phyloP scores from a whole-genome alignment of 2,329 filamentous ascomycete genomes.

The Exophiala sp. region DNA sequence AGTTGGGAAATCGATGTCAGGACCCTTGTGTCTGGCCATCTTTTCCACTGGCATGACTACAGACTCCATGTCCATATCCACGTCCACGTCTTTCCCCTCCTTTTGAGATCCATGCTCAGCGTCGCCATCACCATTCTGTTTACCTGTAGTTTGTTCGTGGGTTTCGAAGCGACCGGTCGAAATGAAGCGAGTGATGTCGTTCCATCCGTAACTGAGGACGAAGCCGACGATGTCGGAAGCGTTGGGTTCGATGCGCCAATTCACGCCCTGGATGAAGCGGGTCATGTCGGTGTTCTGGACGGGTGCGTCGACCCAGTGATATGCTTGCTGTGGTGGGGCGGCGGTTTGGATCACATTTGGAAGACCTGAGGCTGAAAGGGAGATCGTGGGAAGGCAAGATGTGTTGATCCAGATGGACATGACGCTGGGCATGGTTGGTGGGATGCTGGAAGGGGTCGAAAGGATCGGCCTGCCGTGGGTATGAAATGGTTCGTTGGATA shows the following conservation, averaged over 20 bases:
- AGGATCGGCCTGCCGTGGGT: constrained; percentile 1
- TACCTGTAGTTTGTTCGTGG: background rate
- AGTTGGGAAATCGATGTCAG: background rate
- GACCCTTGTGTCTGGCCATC: background rate
- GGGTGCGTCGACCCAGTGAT: constrained; percentile 22
- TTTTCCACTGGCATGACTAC: background rate
- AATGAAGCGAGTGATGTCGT: constrained; percentile 18
- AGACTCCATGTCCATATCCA: background rate
- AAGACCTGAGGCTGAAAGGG: background rate
- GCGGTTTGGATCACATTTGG: background rate
- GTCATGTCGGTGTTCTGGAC: constrained; percentile 4
- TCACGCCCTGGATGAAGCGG: constrained; percentile 15
- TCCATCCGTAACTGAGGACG: constrained; percentile 25
- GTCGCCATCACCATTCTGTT: background rate
- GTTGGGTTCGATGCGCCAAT: constrained; percentile 8
- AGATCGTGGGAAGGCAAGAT: background rate
- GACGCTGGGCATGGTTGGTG: constrained; percentile 8
- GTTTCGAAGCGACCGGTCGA: constrained; percentile 8
- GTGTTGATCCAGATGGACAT: constrained; percentile 20
- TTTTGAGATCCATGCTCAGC: background rate
- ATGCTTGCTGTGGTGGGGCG: constrained; percentile 1
- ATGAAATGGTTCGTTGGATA: constrained; percentile 15
- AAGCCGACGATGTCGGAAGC: constrained; percentile 8
- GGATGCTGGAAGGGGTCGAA: background rate
- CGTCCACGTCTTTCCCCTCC: background rate